A percentile compares a stretch with the other conserved stretches of the same genome.
These are phyloP conservation scores for Microascus cirrosus DNA, from an alignment of 2,329 filamentous ascomycete genomes.

Conservation along the genomic window DNA sequence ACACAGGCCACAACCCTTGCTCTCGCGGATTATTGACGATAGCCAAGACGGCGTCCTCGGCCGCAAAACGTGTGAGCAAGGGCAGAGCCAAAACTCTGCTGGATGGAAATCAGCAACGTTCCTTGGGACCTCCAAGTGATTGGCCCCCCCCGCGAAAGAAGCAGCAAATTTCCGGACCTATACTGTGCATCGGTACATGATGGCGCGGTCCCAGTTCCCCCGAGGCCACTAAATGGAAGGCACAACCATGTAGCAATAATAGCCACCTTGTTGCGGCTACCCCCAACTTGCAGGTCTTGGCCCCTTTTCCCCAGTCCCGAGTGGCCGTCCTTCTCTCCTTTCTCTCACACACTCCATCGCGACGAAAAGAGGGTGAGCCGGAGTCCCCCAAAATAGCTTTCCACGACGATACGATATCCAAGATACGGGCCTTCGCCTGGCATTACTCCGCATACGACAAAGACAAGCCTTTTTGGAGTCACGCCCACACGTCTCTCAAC, in stretches of 20 bases:
- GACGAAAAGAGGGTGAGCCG: background rate
- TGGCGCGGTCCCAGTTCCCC: background rate
- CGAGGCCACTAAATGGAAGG: background rate
- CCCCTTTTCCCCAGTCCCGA: background rate
- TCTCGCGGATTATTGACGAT: background rate
- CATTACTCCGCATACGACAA: conserved; percentile 13
- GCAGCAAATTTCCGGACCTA: background rate
- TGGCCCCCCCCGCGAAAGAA: no score
- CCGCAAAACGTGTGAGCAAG: no score
- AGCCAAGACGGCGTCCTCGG: background rate
- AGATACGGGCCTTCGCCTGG: conserved; percentile 14
- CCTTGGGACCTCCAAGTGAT: no score
- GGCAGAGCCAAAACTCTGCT: no score
- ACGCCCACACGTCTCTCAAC: conserved; percentile 5
- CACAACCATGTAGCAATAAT: background rate
- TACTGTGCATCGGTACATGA: background rate
- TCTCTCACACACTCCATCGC: background rate
- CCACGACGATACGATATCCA: conserved; percentile 3
- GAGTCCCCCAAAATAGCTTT: background rate
- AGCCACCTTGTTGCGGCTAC: background rate
- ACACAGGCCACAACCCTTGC: background rate
- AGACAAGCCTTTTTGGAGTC: conserved; percentile 10
- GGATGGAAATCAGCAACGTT: no score
- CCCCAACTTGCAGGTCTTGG: background rate
- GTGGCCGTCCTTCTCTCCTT: background rate